Evolutionary conservation across 371 early-diverging fungal genomes (phyloP), one percentile per base, ranked within the genome.

Genomic region (Nematocida major): DNA sequence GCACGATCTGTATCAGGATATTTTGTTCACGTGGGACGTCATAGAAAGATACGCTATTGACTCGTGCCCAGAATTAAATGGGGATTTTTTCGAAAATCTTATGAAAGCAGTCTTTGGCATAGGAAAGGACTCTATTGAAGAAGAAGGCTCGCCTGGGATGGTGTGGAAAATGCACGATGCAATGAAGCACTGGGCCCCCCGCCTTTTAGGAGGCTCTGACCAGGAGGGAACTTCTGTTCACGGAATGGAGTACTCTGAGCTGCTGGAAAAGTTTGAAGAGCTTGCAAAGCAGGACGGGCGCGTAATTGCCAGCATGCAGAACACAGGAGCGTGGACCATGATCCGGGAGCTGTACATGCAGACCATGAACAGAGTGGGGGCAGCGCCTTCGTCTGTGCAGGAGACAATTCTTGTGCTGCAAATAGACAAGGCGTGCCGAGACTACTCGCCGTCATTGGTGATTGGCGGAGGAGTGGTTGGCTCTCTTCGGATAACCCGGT

Each of bases 281-380:
- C 32, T 34, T n/a, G 22, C 38, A 34, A 24, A 48, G 18, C 15
- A 36, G 26, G n/a, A 20, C 26, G 43, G 36, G 47, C 11, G 28
- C 15, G 51, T 32, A 34, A 48, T 26, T 5, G 18, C 32, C n/a
- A 47, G 7, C 0, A 34, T 18, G 2, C 47, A 70, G 36, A 20
- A 63, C 32, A 48, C 51, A 18, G 61, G 39, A 5, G 65, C 18
- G 1, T 73, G 76, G 76, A 2, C 62, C 0, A 26, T 73, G 34
- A 45, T 59, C 28, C 30, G 62, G 28, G 76, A 73, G 66, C 63
- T 73, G 36, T 63, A 73, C 76, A 53, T 15, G 5, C 59, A 65
- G 24, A 26, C 47, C 28, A 78, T 73, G 5, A 15, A 15, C 5
- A n/a, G 34, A 5, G 40, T 18, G 7, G 43, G 40, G 34, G 18